Evolutionary conservation across 768 basidiomycete genomes (phyloP).

Genomic region (Tylopilus intermedius): DNA sequence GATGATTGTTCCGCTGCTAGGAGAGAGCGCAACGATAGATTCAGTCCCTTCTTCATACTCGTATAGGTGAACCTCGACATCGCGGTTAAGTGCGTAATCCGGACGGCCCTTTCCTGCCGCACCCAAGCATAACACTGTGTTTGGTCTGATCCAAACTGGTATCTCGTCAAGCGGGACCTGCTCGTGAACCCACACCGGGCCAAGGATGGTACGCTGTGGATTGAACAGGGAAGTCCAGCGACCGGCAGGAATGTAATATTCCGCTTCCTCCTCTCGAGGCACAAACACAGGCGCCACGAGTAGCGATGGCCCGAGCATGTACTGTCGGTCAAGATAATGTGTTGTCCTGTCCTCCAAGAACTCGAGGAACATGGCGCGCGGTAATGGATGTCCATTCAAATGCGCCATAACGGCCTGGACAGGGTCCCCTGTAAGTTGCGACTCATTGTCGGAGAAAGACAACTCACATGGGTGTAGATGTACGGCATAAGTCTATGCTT

Average conservation of each 20-base stretch:
- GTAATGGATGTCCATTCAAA: constrained; percentile 49
- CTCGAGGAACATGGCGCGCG: constrained; percentile 64
- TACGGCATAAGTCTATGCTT: constrained; percentile 77
- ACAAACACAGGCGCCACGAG: constrained; percentile 63
- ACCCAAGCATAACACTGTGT: constrained; percentile 41
- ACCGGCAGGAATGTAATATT: constrained; percentile 56
- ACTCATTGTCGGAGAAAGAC: background rate
- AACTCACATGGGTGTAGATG: constrained; percentile 49
- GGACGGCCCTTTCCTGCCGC: constrained; percentile 44
- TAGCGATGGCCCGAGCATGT: constrained; percentile 53
- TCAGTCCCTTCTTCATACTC: constrained; percentile 42
- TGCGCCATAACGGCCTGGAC: constrained; percentile 36
- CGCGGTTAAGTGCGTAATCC: constrained; percentile 34
- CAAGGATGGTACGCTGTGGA: constrained; percentile 46
- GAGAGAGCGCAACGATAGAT: constrained; percentile 16
- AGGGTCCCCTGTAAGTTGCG: background rate
- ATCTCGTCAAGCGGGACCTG: constrained; percentile 59
- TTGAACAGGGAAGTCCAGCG: constrained; percentile 60
- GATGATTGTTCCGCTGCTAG: constrained; percentile 1
- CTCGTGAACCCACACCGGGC: constrained; percentile 60
- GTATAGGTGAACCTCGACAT: constrained; percentile 50
- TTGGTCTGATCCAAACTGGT: constrained; percentile 62
- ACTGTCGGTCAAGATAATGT: constrained; percentile 57
- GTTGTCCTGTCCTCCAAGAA: constrained; percentile 56
- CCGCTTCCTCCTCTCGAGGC: constrained; percentile 28